Evolutionary conservation across 495 filamentous ascomycete genomes (phyloP).

Genomic region (Aspergillus olivimuriae): DNA sequence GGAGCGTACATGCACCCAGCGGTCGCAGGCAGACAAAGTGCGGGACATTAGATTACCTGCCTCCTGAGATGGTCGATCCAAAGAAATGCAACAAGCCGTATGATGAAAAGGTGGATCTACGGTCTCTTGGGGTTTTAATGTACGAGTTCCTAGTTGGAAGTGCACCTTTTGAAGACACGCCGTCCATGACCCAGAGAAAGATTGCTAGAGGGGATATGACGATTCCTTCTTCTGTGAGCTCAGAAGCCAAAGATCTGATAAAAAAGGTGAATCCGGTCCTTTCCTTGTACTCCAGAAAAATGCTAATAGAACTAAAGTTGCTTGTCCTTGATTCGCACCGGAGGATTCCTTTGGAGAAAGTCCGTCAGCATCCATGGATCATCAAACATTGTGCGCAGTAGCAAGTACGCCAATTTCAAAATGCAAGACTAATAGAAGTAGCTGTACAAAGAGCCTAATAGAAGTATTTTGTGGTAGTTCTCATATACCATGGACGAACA

Average conservation of each 20-base stretch:
- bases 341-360: slow-evolving; percentile 81
- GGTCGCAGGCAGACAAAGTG: slow-evolving; percentile 93
- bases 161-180: slow-evolving; percentile 94
- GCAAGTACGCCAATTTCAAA: no score
- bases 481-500: no score
- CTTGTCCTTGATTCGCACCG: slow-evolving; percentile 93
- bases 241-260: slow-evolving; percentile 88
- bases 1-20: slow-evolving; percentile 96
- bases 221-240: slow-evolving; percentile 80
- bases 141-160: slow-evolving; percentile 96
- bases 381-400: slow-evolving; percentile 94
- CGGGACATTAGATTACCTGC: slow-evolving; percentile 93
- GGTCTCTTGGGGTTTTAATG: slow-evolving; percentile 89
- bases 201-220: slow-evolving; percentile 90
- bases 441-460: no score
- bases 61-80: slow-evolving; percentile 91
- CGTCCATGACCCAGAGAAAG: slow-evolving; percentile 89
- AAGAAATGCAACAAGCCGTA: slow-evolving; percentile 78
- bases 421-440: no score
- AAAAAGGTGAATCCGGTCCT: slow-evolving; percentile 61
- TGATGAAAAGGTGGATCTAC: slow-evolving; percentile 91
- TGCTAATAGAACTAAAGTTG: slow-evolving; percentile 48
- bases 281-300: not conserved
- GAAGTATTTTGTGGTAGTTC: no score
- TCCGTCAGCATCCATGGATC: slow-evolving; percentile 92